Evolutionary conservation across 768 basidiomycete genomes (phyloP).

Genomic region (Asterophora lycoperdoides): DNA sequence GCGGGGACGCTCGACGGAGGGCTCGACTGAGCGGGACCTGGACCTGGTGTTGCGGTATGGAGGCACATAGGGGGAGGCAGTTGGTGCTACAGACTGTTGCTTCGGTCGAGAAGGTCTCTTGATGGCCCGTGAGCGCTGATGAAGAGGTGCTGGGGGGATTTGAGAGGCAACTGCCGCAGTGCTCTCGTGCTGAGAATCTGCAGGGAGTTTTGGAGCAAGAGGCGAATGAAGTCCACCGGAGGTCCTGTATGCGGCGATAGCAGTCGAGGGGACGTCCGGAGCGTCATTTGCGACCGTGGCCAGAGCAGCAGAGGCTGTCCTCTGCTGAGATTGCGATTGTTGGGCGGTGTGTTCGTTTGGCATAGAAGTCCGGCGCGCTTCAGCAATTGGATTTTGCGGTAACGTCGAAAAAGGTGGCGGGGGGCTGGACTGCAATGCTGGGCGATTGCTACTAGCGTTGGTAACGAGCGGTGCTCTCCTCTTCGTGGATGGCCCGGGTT

Average conservation of each 20-base stretch:
- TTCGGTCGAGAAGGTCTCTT: constrained; percentile 5
- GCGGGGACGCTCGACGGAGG: constrained; percentile 10
- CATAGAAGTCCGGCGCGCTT: too few relatives aligned
- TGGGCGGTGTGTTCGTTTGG: too few relatives aligned
- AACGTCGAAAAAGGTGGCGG: neutral
- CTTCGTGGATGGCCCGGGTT: constrained; percentile 5
- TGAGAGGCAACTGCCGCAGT: constrained; percentile 9
- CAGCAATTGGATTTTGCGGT: constrained; percentile 13
- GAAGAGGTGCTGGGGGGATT: neutral
- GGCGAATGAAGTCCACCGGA: too few relatives aligned
- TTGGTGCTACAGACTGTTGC: neutral
- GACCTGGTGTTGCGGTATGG: constrained; percentile 33
- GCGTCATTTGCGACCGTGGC: too few relatives aligned
- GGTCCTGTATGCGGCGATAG: too few relatives aligned
- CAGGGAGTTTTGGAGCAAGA: too few relatives aligned
- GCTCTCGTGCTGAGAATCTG: too few relatives aligned
- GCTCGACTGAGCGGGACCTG: constrained; percentile 29
- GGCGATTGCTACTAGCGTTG: neutral
- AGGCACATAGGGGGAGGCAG: constrained; percentile 10
- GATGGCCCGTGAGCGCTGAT: neutral
- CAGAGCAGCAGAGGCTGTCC: too few relatives aligned
- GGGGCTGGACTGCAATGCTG: neutral
- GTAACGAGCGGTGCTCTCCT: neutral
- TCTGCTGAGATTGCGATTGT: too few relatives aligned
- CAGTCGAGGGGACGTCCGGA: too few relatives aligned